Conservation (phyloP, 2,329 filamentous ascomycete species). For the Chaetomiaceae sp. region DNA sequence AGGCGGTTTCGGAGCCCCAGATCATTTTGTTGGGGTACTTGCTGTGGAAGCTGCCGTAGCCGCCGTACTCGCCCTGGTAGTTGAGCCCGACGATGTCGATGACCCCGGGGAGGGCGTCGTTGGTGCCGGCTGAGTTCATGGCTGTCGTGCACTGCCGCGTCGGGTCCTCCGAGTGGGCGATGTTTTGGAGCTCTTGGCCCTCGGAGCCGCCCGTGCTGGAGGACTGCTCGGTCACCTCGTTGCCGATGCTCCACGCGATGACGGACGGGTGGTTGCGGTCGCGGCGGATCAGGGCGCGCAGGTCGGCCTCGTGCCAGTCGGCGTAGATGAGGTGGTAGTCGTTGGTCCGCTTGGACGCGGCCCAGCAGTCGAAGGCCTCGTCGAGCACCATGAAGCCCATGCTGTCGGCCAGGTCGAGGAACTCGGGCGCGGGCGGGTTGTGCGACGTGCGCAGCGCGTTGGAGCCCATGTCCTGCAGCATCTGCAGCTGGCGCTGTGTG, state of each 20-base stretch:
- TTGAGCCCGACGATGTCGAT: slow-evolving; percentile 48
- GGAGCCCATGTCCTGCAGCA: slow-evolving; percentile 43
- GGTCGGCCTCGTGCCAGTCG: slow-evolving; percentile 49
- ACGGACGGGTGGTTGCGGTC: slow-evolving; percentile 51
- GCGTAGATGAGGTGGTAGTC: slow-evolving; percentile 47
- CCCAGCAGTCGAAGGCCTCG: slow-evolving; percentile 50
- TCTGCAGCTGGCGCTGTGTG: slow-evolving; percentile 42
- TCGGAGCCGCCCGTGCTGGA: slow-evolving; percentile 28
- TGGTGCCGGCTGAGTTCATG: slow-evolving; percentile 41
- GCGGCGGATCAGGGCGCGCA: slow-evolving; percentile 45
- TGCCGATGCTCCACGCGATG: slow-evolving; percentile 47
- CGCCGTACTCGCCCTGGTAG: slow-evolving; percentile 44
- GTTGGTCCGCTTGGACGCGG: slow-evolving; percentile 37
- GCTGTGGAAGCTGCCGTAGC: slow-evolving; percentile 39
- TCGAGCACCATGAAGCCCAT: slow-evolving; percentile 46
- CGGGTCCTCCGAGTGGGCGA: slow-evolving; percentile 41
- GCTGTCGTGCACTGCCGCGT: slow-evolving; percentile 40
- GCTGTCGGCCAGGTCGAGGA: slow-evolving; percentile 44
- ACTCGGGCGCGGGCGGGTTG: slow-evolving; percentile 46
- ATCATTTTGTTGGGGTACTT: slow-evolving; percentile 43
- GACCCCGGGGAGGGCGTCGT: slow-evolving; percentile 32
- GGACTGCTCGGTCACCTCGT: slow-evolving; percentile 46
- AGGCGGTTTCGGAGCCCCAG: slow-evolving; percentile 37
- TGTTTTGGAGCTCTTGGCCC: slow-evolving; percentile 34
- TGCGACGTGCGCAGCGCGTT: slow-evolving; percentile 48